Conservation (phyloP, 1,139 yeast species). For the Oligophagozyma castellii region DNA sequence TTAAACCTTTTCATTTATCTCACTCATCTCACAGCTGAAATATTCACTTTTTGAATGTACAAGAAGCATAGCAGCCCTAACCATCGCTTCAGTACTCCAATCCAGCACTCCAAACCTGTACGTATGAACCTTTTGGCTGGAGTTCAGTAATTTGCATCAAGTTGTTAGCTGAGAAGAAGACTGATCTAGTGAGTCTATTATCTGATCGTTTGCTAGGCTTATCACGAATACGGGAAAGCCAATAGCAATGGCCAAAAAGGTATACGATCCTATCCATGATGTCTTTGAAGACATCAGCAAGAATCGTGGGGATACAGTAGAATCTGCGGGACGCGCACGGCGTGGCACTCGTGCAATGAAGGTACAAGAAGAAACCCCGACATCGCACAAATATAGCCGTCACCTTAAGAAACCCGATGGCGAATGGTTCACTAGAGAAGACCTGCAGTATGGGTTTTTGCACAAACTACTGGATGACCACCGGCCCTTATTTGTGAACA, state of each 20-base stretch:
- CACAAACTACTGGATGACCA: slow-evolving; percentile 49
- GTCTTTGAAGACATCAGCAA: slow-evolving; percentile 19
- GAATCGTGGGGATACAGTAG: slow-evolving; percentile 5
- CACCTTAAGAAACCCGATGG: slow-evolving; percentile 86
- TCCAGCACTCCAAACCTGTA: too few relatives aligned
- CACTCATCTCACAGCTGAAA: too few relatives aligned
- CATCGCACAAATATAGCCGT: slow-evolving; percentile 24
- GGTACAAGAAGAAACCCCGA: neutral
- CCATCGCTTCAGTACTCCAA: too few relatives aligned
- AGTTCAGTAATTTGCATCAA: too few relatives aligned
- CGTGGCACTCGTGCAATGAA: too few relatives aligned
- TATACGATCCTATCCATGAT: slow-evolving; percentile 25
- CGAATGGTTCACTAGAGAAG: slow-evolving; percentile 80
- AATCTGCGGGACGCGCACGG: slow-evolving; percentile 1
- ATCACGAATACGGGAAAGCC: neutral
- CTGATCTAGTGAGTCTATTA: too few relatives aligned
- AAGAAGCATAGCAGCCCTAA: too few relatives aligned
- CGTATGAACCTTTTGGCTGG: too few relatives aligned
- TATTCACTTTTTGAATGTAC: too few relatives aligned
- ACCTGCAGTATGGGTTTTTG: slow-evolving; percentile 76
- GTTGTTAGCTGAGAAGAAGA: too few relatives aligned
- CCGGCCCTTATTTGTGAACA: slow-evolving; percentile 55
- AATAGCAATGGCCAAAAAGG: slow-evolving; percentile 10
- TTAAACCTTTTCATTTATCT: too few relatives aligned
- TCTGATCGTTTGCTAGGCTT: too few relatives aligned